Percentiles rank a stretch among this genome's conserved stretches.
Evolutionary conservation across 2,329 filamentous ascomycete species (phyloP).

Genomic region (Leptoxyphium fumago): DNA sequence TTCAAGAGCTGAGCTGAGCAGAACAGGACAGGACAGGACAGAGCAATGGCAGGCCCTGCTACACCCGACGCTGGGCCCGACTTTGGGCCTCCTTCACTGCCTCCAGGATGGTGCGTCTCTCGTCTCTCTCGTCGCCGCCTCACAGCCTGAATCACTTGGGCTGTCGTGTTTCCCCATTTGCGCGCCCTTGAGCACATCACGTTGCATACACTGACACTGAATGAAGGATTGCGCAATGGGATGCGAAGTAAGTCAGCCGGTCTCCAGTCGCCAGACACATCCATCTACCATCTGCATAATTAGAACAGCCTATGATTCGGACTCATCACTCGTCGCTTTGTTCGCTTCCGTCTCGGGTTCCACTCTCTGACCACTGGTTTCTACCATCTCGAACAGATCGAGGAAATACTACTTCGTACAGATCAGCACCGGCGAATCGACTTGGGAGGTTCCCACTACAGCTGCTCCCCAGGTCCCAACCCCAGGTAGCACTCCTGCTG

Average conservation of each 20-base stretch:
- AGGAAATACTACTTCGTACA: constrained; percentile 29
- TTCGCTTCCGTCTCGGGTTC: neutral
- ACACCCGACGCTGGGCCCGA: constrained; percentile 25
- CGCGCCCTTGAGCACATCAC: constrained; percentile 2
- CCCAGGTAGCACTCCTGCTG: constrained; percentile 21
- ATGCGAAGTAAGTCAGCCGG: constrained; percentile 21
- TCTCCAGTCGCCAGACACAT: neutral
- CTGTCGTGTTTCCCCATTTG: no score
- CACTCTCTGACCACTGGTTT: neutral
- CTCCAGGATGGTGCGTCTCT: constrained; percentile 24
- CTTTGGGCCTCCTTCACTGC: constrained; percentile 22
- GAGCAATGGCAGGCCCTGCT: constrained; percentile 17
- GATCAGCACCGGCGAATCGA: constrained; percentile 26
- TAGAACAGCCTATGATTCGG: no score
- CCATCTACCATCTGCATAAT: neutral
- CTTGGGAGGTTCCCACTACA: constrained; percentile 25
- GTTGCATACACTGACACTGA: constrained; percentile 20
- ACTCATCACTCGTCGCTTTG: neutral
- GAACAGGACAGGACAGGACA: neutral
- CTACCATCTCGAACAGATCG: constrained; percentile 13
- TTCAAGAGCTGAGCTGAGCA: no score
- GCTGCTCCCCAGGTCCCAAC: constrained; percentile 25
- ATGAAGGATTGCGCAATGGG: constrained; percentile 27
- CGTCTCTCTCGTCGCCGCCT: no score
- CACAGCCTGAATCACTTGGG: no score